Percentiles rank a stretch among this genome's conserved stretches.
phyloP scores from a whole-genome alignment of 345 rosid species.

The Odontarrhena argentea region DNA sequence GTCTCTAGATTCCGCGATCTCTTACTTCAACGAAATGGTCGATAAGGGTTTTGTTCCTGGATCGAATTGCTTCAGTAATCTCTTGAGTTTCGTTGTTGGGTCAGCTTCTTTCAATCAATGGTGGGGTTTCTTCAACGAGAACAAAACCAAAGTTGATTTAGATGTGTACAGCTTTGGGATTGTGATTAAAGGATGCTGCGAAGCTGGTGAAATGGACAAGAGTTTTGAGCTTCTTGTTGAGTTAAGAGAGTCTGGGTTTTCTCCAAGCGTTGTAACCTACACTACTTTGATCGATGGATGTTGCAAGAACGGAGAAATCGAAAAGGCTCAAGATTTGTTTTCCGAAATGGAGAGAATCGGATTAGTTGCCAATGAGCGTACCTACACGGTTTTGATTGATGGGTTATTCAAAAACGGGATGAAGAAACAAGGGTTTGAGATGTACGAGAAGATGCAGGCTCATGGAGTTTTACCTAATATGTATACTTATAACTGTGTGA shows the following conservation, averaged over 20 bases:
- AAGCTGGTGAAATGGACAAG: slow-evolving; percentile 51
- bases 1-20: slow-evolving; percentile 46
- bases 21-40: slow-evolving; percentile 54
- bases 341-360: slow-evolving; percentile 54
- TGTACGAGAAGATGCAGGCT: slow-evolving; percentile 61
- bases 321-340: slow-evolving; percentile 59
- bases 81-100: slow-evolving; percentile 47
- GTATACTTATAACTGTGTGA: slow-evolving; percentile 65
- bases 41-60: slow-evolving; percentile 48
- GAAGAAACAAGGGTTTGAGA: slow-evolving; percentile 55
- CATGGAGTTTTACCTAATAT: slow-evolving; percentile 59
- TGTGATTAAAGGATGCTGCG: slow-evolving; percentile 71
- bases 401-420: slow-evolving; percentile 70
- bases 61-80: slow-evolving; percentile 51
- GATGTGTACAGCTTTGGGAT: slow-evolving; percentile 76
- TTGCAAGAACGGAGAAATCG: slow-evolving; percentile 65
- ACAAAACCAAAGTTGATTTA: slow-evolving; percentile 39
- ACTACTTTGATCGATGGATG: slow-evolving; percentile 83
- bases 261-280: slow-evolving; percentile 64
- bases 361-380: slow-evolving; percentile 66
- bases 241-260: slow-evolving; percentile 53
- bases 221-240: slow-evolving; percentile 51
- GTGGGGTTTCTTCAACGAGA: slow-evolving; percentile 49
- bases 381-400: slow-evolving; percentile 70
- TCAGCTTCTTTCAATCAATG: slow-evolving; percentile 48